These are phyloP conservation scores for Solanum etuberosum DNA, from an alignment of 257 asterid genomes.

Conservation along the genomic window DNA sequence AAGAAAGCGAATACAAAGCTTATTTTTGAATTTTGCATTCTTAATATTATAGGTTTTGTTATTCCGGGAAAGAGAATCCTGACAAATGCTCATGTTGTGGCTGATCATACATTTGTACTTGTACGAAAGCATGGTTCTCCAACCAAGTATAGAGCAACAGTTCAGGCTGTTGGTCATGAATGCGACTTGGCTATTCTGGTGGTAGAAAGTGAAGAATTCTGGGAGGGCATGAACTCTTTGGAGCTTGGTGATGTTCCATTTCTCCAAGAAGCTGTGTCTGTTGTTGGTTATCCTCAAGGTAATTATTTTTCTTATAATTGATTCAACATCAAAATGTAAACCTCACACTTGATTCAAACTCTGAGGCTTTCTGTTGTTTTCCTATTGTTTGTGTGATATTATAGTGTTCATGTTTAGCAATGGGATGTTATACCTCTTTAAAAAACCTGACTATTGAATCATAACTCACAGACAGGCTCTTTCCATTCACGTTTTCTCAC, in stretches of 20 bases:
- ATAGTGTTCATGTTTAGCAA: not conserved
- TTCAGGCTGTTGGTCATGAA: conserved; percentile 90
- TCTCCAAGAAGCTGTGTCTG: conserved; percentile 95
- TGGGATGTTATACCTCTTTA: not conserved
- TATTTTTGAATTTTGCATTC: not conserved
- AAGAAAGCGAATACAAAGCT: not conserved
- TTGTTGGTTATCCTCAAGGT: conserved; percentile 99
- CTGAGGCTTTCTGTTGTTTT: not conserved
- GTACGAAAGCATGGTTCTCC: conserved; percentile 95
- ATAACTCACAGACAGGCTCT: not conserved
- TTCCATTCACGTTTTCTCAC: not conserved
- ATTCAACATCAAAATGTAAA: not conserved
- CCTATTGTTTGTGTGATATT: not conserved
- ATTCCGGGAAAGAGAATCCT: conserved; percentile 74
- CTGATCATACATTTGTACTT: conserved; percentile 94
- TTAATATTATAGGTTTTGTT: conserved; percentile 50
- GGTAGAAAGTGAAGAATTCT: conserved; percentile 77
- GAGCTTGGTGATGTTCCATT: conserved; percentile 93
- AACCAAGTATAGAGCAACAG: conserved; percentile 70
- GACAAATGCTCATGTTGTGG: conserved; percentile 97
- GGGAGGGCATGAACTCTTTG: conserved; percentile 75
- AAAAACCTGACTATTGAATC: not conserved
- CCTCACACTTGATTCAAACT: not conserved
- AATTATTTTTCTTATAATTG: conserved; percentile 3
- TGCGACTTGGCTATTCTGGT: conserved; percentile 89